Base-by-base conservation (phyloP, 352 stramenopile species). In the Globisporangium megalacanthum region DNA sequence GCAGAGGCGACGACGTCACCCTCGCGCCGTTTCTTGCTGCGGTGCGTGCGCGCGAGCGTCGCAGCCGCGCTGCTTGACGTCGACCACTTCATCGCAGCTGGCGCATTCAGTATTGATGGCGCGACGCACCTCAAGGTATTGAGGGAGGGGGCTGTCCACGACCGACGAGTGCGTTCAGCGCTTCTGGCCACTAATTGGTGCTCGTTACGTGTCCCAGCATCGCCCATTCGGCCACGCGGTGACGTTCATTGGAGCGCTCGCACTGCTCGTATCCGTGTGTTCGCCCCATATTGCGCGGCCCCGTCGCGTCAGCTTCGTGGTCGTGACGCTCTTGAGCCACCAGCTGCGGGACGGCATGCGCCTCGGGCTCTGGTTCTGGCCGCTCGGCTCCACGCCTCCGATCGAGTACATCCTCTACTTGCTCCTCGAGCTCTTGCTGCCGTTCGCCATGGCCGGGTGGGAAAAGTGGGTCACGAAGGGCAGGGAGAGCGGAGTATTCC, bases 71-170 rank as follows among this genome's bases (percentile, higher is more conserved):
- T 86, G 22, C 65, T 92, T 3, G 81, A 89, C 47, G 54, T 88
- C 29, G 78, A 92, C 68, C 77, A 92, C 65, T 89, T 92, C 57
- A 82, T 89, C 59, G 75, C 73, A 14, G 78, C 81, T 6, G 64
- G 73, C n/a, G 62, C 72, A 1, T 64, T 87, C 44, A 88, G 56
- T 46, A 69, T 92, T 31, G 48, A 62, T 31, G 77, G 70, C 35
- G 81, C 81, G 3, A 88, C 79, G 29, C 73, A 89, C 55, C 64
- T 89, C 46, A 44, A 74, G 8, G 64, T 70, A 29, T n/a, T n/a
- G n/a, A 4, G 25, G 1, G 25, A 4, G 25, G 25, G 25, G 25
- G 4, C 25, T 29, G 25, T 29, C 25, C 25, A 29, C 25, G 25
- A 29, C 25, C 25, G 25, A 29, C 25, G 25, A 29, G 25, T 29